phyloP scores from a whole-genome alignment of 768 basidiomycete species.

The Baorangia bicolor region DNA sequence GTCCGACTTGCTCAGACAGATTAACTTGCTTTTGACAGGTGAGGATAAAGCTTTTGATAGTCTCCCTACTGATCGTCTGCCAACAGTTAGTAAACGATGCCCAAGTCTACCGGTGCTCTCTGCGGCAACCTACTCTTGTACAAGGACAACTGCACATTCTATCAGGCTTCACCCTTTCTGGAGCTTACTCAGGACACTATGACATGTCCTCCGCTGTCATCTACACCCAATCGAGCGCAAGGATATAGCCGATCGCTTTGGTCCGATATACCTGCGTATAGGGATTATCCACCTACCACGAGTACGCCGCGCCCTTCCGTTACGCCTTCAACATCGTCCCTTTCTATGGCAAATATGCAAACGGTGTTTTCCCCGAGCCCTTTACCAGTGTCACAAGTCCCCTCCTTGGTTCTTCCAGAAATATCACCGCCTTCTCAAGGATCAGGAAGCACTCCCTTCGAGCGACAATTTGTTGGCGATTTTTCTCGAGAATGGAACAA shows the following conservation, averaged over 20 bases:
- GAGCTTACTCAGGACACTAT: neutral
- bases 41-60: neutral
- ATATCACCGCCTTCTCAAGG: slow-evolving; percentile 31
- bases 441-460: slow-evolving; percentile 28
- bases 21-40: slow-evolving; percentile 20
- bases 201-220: slow-evolving; percentile 2
- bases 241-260: neutral
- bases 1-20: neutral
- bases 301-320: slow-evolving; percentile 10
- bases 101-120: neutral
- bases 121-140: slow-evolving; percentile 5
- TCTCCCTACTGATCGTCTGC: neutral
- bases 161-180: slow-evolving; percentile 1
- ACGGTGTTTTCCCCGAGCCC: slow-evolving; percentile 31
- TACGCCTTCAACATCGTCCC: slow-evolving; percentile 14
- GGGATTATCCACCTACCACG: neutral
- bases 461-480: slow-evolving; percentile 26
- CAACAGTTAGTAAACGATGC: neutral
- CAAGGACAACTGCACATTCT: slow-evolving; percentile 6
- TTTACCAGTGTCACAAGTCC: slow-evolving; percentile 16
- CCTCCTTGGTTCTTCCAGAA: slow-evolving; percentile 19
- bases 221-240: slow-evolving; percentile 15
- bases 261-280: neutral
- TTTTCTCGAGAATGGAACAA: slow-evolving; percentile 20
- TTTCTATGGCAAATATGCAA: slow-evolving; percentile 4